Percentiles rank a stretch among this genome's conserved stretches.
Conservation (phyloP, 306 rosid genomes). For the Dalbergia cultrata region DNA sequence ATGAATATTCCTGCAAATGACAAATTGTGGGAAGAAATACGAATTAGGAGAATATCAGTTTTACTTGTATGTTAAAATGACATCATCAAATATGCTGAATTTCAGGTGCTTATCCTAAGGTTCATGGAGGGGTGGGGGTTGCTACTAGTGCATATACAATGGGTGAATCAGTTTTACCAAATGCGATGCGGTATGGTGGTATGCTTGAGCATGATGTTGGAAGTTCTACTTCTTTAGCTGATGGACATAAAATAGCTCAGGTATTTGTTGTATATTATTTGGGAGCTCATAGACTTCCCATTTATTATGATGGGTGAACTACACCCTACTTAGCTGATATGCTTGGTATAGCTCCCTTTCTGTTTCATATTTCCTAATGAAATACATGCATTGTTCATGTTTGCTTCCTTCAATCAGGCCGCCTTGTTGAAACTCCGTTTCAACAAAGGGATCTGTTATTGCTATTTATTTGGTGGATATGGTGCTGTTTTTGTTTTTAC, state of each 20-base stretch:
- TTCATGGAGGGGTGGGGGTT: slow-evolving; percentile 67
- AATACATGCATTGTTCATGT: not conserved
- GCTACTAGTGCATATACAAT: slow-evolving; percentile 62
- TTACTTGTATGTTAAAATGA: not conserved
- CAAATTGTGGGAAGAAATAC: not conserved
- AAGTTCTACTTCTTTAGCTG: slow-evolving; percentile 58
- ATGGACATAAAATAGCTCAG: slow-evolving; percentile 71
- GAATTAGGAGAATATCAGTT: slow-evolving; percentile 8
- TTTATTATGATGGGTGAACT: not conserved
- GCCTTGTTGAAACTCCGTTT: not conserved
- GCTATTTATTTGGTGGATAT: slow-evolving; percentile 1
- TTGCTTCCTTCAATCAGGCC: not conserved
- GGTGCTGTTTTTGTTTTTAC: not conserved
- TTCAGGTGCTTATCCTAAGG: slow-evolving; percentile 74
- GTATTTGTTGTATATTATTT: slow-evolving; percentile 47
- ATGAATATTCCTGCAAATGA: slow-evolving; percentile 16
- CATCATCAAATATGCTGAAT: slow-evolving; percentile 25
- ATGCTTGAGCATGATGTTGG: slow-evolving; percentile 76
- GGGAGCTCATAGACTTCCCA: slow-evolving; percentile 1
- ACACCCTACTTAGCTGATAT: not conserved
- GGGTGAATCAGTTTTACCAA: slow-evolving; percentile 63
- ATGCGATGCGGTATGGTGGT: slow-evolving; percentile 64
- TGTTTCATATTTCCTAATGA: not conserved
- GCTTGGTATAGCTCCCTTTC: not conserved
- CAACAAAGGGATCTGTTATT: not conserved